Evolutionary conservation across 768 basidiomycete genomes (phyloP), one percentile per base, ranked within the genome.

Genomic region (Chalciporus piperatus): DNA sequence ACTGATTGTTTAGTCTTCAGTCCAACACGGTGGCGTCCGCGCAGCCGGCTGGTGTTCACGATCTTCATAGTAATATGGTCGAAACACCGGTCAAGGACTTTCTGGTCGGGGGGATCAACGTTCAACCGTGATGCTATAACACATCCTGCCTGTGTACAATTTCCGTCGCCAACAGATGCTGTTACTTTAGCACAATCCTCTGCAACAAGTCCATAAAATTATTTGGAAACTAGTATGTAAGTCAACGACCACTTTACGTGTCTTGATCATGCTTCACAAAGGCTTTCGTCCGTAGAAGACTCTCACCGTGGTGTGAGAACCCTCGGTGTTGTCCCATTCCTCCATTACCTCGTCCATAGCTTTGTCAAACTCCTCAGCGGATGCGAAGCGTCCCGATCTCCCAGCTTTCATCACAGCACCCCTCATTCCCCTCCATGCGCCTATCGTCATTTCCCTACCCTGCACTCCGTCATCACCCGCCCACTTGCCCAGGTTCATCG

Each of bases 311-410:
- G 55, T 16, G 40, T 46, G 45, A 30, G 61, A 58, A 8, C 62
- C 62, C 14, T 54, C 45, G 3, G 41, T 51, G 17, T 41, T 45
- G 20, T 65, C 64, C 67, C 65, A 67, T 38, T 69, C 68, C 28
- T 62, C 57, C 2, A 27, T 50, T 20, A 65, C 14, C 4, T 46
- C 56, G n/a, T 57, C 58, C 19, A 60, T 25, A 4, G 48, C 33
- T 30, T 51, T 47, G 22, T 64, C 61, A 16, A 59, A 60, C 35
- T 64, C 64, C 7, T 56, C 56, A 6, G 39, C 55, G 2, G 62
- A 55, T 4, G 46, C 13, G 10, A 64, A 62, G 19, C 35, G 53
- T 17, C 59, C 56, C 0, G 51, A 38, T 0, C 59, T 57, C 0
- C 56, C 64, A 1, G 37, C 46, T 25, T 41, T 67, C 51, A 66